Conservation (phyloP, 75 land plant genomes). For the Gnetum montanum region DNA sequence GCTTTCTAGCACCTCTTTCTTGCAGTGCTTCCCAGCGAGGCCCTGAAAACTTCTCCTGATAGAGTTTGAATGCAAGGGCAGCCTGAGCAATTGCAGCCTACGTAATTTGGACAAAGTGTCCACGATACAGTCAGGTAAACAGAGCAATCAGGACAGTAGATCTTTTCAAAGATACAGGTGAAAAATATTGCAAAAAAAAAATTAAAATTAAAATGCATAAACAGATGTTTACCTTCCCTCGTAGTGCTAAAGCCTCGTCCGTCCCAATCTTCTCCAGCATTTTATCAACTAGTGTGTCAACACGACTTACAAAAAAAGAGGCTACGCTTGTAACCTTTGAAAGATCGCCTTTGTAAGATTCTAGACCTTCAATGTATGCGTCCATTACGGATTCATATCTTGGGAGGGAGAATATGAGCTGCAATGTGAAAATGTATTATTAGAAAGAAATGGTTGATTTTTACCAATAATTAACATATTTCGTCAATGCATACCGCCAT, state of each 20-base stretch:
- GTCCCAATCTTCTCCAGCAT: slow-evolving; percentile 86
- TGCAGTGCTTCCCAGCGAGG: slow-evolving; percentile 94
- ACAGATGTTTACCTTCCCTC: slow-evolving; percentile 98
- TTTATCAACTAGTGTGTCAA: slow-evolving; percentile 86
- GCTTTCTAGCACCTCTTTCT: slow-evolving; percentile 92
- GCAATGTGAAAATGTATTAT: too few species aligned
- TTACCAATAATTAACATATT: too few species aligned
- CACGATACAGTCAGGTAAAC: background rate
- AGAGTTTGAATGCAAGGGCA: slow-evolving; percentile 81
- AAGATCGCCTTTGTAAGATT: slow-evolving; percentile 64
- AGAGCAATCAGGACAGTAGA: background rate
- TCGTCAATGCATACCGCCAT: too few species aligned
- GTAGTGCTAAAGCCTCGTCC: slow-evolving; percentile 76
- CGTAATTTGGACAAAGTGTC: too few species aligned
- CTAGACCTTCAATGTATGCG: slow-evolving; percentile 94
- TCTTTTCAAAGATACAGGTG: too few species aligned
- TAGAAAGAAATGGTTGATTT: too few species aligned
- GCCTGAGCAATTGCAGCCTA: slow-evolving; percentile 98
- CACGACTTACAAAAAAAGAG: slow-evolving; percentile 96
- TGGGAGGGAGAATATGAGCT: slow-evolving; percentile 91
- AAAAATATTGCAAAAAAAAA: too few species aligned
- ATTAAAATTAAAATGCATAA: too few species aligned
- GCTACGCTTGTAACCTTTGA: slow-evolving; percentile 93
- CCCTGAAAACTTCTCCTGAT: slow-evolving; percentile 93
- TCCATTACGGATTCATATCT: slow-evolving; percentile 97